These are phyloP conservation scores for Fusarium keratoplasticum DNA, from an alignment of 2,329 filamentous ascomycete genomes.

Conservation along the genomic window DNA sequence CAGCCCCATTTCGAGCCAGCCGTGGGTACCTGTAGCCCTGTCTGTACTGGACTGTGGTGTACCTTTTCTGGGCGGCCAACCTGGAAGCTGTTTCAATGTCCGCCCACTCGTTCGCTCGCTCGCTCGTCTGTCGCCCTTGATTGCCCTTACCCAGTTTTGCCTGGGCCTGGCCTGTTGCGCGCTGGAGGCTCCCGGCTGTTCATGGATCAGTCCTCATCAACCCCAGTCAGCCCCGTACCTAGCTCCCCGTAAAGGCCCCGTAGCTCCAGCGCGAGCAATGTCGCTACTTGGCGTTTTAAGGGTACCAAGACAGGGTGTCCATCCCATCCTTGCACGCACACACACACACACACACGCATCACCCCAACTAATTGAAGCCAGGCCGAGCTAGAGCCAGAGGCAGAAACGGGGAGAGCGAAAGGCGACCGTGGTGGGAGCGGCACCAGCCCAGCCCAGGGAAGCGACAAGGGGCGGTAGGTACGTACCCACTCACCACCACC, in stretches of 20 bases:
- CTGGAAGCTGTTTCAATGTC: background rate
- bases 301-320: slow-evolving; percentile 37
- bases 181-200: slow-evolving; percentile 10
- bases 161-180: background rate
- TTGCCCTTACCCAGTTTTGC: slow-evolving; percentile 12
- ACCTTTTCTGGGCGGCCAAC: background rate
- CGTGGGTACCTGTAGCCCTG: slow-evolving; percentile 21
- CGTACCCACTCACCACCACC: slow-evolving; percentile 46
- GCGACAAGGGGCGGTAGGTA: slow-evolving; percentile 35
- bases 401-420: slow-evolving; percentile 43
- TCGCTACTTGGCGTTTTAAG: slow-evolving; percentile 42
- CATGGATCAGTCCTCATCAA: slow-evolving; percentile 16
- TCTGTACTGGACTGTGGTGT: background rate
- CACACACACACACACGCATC: slow-evolving; percentile 27
- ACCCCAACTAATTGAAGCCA: slow-evolving; percentile 40
- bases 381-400: slow-evolving; percentile 28
- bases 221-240: slow-evolving; percentile 42
- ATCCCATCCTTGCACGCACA: slow-evolving; percentile 31
- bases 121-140: background rate
- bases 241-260: slow-evolving; percentile 40
- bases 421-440: slow-evolving; percentile 33
- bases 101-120: background rate
- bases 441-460: slow-evolving; percentile 8
- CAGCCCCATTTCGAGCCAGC: slow-evolving; percentile 36
- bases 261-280: slow-evolving; percentile 41